Percentiles rank a stretch among this genome's conserved stretches.
Conservation (phyloP, 2,329 filamentous ascomycete genomes). For the Botrytis deweyae region DNA sequence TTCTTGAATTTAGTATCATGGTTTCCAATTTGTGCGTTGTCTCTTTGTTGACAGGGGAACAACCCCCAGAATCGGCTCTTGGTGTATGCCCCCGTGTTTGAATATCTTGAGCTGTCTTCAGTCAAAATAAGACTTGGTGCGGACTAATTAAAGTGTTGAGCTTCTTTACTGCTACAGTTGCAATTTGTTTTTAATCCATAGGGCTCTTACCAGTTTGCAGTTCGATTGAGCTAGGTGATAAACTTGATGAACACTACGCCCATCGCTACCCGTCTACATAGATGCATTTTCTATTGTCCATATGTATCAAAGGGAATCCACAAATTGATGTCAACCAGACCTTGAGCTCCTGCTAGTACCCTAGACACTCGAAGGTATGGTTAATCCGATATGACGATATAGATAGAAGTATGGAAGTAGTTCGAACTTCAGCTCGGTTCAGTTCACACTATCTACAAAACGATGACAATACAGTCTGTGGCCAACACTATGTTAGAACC, state of each 20-base stretch:
- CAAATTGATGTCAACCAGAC: background rate
- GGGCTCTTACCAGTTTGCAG: too few relatives aligned
- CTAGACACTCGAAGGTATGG: background rate
- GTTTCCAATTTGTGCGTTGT: background rate
- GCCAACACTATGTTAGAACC: background rate
- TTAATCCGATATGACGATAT: background rate
- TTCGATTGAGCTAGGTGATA: background rate
- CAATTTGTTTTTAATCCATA: background rate
- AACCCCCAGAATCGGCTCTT: background rate
- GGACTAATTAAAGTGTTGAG: background rate
- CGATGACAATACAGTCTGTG: background rate
- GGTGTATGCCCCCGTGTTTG: background rate
- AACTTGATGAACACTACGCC: background rate
- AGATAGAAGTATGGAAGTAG: background rate
- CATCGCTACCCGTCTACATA: background rate
- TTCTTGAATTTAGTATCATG: background rate
- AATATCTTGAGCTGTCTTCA: background rate
- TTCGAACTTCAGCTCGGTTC: background rate
- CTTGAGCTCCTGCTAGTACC: background rate
- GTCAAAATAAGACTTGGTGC: background rate
- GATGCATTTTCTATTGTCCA: background rate
- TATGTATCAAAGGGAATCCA: background rate
- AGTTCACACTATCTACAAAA: background rate
- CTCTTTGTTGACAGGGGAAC: slow-evolving; percentile 2
- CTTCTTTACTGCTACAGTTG: background rate